phyloP scores from a whole-genome alignment of 164 flowering plant genomes.

The Chimonanthus salicifolius region DNA sequence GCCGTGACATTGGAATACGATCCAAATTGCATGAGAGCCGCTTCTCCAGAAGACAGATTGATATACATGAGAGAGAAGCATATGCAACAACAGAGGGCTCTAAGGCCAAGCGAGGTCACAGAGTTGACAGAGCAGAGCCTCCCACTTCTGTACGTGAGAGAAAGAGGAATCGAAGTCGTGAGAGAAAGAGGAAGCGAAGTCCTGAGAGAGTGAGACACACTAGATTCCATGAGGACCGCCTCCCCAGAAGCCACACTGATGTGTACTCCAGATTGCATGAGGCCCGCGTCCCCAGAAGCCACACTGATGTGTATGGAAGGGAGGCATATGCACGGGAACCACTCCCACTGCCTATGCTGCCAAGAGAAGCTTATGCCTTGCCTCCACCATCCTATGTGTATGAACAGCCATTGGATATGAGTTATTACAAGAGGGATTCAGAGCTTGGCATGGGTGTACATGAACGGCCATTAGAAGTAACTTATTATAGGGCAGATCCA shows the following conservation, averaged over 20 bases:
- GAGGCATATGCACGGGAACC: conserved; percentile 10
- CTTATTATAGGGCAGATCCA: not conserved
- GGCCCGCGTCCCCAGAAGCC: not conserved
- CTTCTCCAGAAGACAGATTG: no score
- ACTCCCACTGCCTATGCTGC: conserved; percentile 4
- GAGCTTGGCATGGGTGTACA: conserved; percentile 3
- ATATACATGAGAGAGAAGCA: no score
- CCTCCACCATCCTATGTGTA: conserved; percentile 21
- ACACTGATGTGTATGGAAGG: conserved; percentile 16
- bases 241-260: not conserved
- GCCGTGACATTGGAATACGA: conserved; percentile 11
- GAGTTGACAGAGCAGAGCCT: no score
- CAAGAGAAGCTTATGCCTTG: conserved; percentile 3
- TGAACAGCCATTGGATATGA: conserved; percentile 18
- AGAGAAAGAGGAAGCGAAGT: not conserved
- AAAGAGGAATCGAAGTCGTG: not conserved
- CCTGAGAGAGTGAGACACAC: not conserved
- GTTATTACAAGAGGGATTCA: conserved; percentile 16
- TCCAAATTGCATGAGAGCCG: not conserved
- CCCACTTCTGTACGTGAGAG: not conserved
- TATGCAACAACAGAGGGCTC: no score
- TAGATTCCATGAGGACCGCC: not conserved
- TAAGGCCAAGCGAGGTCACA: no score
- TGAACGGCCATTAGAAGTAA: conserved; percentile 10
- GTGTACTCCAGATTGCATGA: not conserved